Base-by-base conservation (phyloP, 2,329 filamentous ascomycete species). In the Calonectria multiphialidica region DNA sequence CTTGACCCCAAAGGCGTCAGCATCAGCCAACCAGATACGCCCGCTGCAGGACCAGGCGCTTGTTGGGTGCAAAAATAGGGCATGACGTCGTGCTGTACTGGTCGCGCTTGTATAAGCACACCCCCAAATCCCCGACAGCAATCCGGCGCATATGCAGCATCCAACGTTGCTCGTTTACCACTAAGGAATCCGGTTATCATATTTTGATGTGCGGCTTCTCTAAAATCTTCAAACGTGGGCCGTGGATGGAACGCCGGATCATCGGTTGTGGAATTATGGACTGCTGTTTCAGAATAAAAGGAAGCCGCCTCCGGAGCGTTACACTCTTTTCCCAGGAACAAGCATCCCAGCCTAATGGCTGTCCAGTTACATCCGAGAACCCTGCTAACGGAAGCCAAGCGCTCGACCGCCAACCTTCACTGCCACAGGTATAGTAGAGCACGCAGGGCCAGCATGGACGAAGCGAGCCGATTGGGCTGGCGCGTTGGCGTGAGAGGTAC, bases 221-320 rank as follows among this genome's bases (percentile, higher is more conserved):
- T 13, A 30, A 13, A 28, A 44, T n/a, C 21, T 35, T 37, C 37
- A 66, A 53, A 33, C 37, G n/a, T 47, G 47, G 47, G 42, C 35
- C 47, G 63, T 55, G 63, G 63, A 42, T 62, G 57, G 37, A 61
- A 44, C 57, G 23, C 57, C 35, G 57, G 35, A 61, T 30, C 23
- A 30, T 30, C 35, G 57, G 57, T 61, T 42, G 37, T 40, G 57
- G 57, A 61, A 30, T 13, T 18, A 40, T 40, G 37, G 59, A 21
- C 18, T 33, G 42, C 28, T 25, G 63, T 66, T 66, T 66, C 63
- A 66, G 37, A 66, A 55, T 40, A 45, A 55, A 44, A 44, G 35
- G 47, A 47, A 53, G 21, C 12, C 47, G 55, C 35, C 23, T 44
- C 35, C 23, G 23, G 12, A 40, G n/a, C 23, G 55, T 16, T 16